Evolutionary conservation across 768 basidiomycete species (phyloP), one percentile per base, ranked within the genome.

Genomic region (Chlorophyllum brunneum): DNA sequence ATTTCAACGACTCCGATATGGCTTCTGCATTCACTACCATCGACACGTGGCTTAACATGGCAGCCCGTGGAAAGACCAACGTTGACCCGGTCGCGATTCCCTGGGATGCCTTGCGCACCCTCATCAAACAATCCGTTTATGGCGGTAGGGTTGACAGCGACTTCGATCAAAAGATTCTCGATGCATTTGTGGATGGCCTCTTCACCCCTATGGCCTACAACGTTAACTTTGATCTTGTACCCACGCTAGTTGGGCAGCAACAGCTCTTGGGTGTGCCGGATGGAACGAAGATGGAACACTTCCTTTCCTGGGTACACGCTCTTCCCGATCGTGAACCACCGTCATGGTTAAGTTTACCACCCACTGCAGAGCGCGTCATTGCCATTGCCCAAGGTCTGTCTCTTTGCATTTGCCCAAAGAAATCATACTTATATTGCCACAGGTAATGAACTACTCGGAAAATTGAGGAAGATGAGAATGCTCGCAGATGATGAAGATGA

Each of bases 1-100:
- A 98, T 67, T 98, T 98, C 82, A 99, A 99, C 68, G 95, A 98
- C 65, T 97, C 95, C 4, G 97, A 99, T 65, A 89, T 97, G 81
- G 82, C 88, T 13, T 88, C 95, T 9, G 95, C 95, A 1, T 88
- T 92, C 63, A 79, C 78, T 36, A 95, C 92, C 15, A 97, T 98
- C 64, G 95, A 98, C 64, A 77, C 84, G 1, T 98, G 95, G 93
- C 76, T 98, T 45, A 78, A 76, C 45, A 65, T 79, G 0, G 77
- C 88, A 44, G 86, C 95, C 4, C 89, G 92, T 65, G 95, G 95
- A 18, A 80, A 87, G 48, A 79, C 94, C 3, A 98, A 98, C 63
- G 81, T 99, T 51, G 89, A 98, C 64, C 97, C 97, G 1, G 86
- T 82, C 0, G 75, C 78, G 8, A 94, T 99, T 44, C 97, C 97